These are phyloP conservation scores for Penicillium lividum DNA, from an alignment of 495 filamentous ascomycete genomes.

Conservation along the genomic window DNA sequence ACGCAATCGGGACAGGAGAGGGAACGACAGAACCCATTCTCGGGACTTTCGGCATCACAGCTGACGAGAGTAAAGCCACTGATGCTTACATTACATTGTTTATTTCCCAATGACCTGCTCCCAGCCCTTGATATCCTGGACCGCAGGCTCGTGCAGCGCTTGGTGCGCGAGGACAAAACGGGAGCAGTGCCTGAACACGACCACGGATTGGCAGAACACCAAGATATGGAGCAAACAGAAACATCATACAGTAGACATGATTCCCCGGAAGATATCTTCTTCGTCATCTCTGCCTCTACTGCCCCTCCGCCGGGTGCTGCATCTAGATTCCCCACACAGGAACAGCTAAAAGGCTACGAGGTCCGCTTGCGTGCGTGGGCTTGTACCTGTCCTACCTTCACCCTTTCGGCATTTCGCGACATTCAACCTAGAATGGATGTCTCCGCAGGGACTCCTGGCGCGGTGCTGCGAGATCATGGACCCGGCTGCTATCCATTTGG, in stretches of 20 bases:
- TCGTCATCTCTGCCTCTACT: slow-evolving; percentile 49
- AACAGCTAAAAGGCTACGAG: slow-evolving; percentile 55
- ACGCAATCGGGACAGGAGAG: slow-evolving; percentile 12
- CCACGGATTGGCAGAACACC: not conserved
- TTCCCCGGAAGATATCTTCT: slow-evolving; percentile 29
- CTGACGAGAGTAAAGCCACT: slow-evolving; percentile 37
- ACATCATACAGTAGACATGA: slow-evolving; percentile 1
- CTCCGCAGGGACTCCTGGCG: slow-evolving; percentile 10
- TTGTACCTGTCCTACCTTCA: slow-evolving; percentile 83
- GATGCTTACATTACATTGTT: slow-evolving; percentile 54
- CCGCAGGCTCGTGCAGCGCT: slow-evolving; percentile 60
- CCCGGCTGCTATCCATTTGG: slow-evolving; percentile 47
- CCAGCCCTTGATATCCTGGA: slow-evolving; percentile 84
- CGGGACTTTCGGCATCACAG: slow-evolving; percentile 22
- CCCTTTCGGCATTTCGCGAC: slow-evolving; percentile 64
- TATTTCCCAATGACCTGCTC: slow-evolving; percentile 59
- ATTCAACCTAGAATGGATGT: slow-evolving; percentile 6
- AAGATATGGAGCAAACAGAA: slow-evolving; percentile 5
- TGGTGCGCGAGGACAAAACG: slow-evolving; percentile 19
- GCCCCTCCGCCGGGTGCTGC: slow-evolving; percentile 27
- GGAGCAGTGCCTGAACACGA: slow-evolving; percentile 7
- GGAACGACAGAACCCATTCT: slow-evolving; percentile 21
- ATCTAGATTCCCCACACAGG: slow-evolving; percentile 24
- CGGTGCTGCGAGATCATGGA: slow-evolving; percentile 15
- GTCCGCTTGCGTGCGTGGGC: slow-evolving; percentile 80